Evolutionary conservation across 2,329 filamentous ascomycete species (phyloP), one percentile per base, ranked within the genome.

Genomic region (Colletotrichum orchidophilum): DNA sequence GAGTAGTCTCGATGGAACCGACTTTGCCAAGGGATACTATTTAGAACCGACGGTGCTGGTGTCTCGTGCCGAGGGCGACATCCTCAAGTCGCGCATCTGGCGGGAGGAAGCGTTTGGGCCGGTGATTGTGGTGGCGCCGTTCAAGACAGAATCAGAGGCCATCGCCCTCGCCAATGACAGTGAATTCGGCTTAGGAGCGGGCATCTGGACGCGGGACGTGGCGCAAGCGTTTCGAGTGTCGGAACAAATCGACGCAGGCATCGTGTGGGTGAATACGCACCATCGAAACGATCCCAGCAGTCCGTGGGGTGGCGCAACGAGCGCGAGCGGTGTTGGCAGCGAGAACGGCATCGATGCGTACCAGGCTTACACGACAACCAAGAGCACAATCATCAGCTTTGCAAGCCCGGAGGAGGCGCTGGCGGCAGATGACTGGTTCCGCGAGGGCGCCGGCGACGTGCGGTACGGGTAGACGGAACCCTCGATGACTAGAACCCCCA

Each of bases 21-120:
- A 89, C 59, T 85, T 91, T 31, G 80, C 81, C 0, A 85, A 85
- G 80, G 85, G 88, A 2, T 94, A 95, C 80, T 97, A 94, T 83
- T 97, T 91, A 81, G 87, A 93, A 61, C 94, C 94, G 0, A 97
- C 95, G 0, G 88, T 97, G 2, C 87, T 97, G 29, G 77, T 78
- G 0, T 81, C 79, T 0, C 83, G 90, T 55, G 33, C 86, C 77
- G 82, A 78, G 81, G 86, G 88, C 73, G 89, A 89, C 76, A 86
- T 95, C 88, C 86, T 89, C 42, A 82, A 89, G 77, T 92, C 93
- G 81, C 90, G 90, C 78, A 92, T 96, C 75, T 92, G 93, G 85
- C 88, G 90, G 75, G 92, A 95, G 79, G 94, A 96, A 81, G 94
- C 94, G 71, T 96, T 96, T 80, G 94, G 94, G 24, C 94, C 94